A percentile compares a stretch with the other conserved stretches of the same genome.
Conservation (phyloP, 192 early-diverging fungal species). For the Podila clonocystis region DNA sequence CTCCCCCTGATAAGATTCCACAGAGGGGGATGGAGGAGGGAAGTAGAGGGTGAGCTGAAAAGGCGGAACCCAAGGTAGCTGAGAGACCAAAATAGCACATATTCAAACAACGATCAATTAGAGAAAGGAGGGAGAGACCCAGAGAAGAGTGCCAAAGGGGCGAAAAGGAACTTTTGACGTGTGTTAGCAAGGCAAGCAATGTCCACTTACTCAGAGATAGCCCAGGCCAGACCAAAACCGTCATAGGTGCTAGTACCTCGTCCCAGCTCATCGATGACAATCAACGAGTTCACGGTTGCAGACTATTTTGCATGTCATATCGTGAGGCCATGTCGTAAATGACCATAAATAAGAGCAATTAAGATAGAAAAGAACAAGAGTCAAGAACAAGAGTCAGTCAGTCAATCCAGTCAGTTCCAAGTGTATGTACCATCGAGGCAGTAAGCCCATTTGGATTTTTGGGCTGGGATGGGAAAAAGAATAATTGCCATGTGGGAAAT, state of each 20-base stretch:
- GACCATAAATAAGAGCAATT: too few species aligned
- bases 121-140: too few species aligned
- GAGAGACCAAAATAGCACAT: too few species aligned
- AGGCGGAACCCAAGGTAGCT: too few species aligned
- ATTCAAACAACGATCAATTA: too few species aligned
- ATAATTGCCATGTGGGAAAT: slow-evolving; percentile 3
- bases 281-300: slow-evolving; percentile 83
- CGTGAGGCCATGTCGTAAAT: too few species aligned
- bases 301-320: slow-evolving; percentile 57
- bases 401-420: background rate
- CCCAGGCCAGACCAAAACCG: slow-evolving; percentile 98
- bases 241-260: slow-evolving; percentile 98
- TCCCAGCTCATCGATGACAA: slow-evolving; percentile 96
- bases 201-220: slow-evolving; percentile 86
- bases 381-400: too few species aligned
- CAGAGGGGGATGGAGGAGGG: too few species aligned
- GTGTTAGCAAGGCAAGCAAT: background rate
- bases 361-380: background rate
- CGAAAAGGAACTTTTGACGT: background rate
- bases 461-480: background rate
- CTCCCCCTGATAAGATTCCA: too few species aligned
- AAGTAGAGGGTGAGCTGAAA: too few species aligned
- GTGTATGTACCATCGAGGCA: too few species aligned
- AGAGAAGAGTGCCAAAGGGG: background rate
- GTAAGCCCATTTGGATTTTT: background rate